Percentiles rank a stretch among this genome's conserved stretches.
Conservation (phyloP, 768 basidiomycete species). For the Trametes meyenii region DNA sequence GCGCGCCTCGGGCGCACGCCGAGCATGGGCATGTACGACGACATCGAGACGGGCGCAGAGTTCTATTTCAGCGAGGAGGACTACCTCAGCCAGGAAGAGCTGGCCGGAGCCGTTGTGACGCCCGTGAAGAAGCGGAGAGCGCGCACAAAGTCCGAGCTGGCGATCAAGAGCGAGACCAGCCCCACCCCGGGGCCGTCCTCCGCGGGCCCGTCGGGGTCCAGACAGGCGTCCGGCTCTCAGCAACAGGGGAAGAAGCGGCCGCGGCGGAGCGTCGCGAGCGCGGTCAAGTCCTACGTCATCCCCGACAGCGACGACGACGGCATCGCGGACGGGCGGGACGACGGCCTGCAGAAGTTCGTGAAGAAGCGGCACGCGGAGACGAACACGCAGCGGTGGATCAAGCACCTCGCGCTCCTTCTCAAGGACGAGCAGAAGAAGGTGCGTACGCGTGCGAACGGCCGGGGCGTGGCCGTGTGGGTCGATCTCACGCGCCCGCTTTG, state of each 20-base stretch:
- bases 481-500: neutral
- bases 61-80: constrained; percentile 75
- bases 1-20: constrained; percentile 65
- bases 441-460: constrained; percentile 7
- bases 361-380: constrained; percentile 45
- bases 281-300: constrained; percentile 61
- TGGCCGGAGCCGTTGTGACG: constrained; percentile 10
- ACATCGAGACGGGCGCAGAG: constrained; percentile 65
- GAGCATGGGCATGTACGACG: constrained; percentile 46
- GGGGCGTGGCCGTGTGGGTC: neutral
- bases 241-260: constrained; percentile 54
- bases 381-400: constrained; percentile 67
- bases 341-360: constrained; percentile 31
- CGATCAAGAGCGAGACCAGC: constrained; percentile 37
- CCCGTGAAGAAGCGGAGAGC: constrained; percentile 11
- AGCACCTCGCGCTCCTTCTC: constrained; percentile 58
- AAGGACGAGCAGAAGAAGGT: constrained; percentile 77
- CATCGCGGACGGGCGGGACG: constrained; percentile 40
- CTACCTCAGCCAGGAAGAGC: constrained; percentile 49
- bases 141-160: constrained; percentile 26
- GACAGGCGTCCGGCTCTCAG: constrained; percentile 4
- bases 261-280: constrained; percentile 54
- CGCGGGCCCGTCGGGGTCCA: constrained; percentile 21
- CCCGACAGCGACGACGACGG: constrained; percentile 75
- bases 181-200: constrained; percentile 33